phyloP scores from a whole-genome alignment of 768 basidiomycete species.

The Tylopilus balloui region DNA sequence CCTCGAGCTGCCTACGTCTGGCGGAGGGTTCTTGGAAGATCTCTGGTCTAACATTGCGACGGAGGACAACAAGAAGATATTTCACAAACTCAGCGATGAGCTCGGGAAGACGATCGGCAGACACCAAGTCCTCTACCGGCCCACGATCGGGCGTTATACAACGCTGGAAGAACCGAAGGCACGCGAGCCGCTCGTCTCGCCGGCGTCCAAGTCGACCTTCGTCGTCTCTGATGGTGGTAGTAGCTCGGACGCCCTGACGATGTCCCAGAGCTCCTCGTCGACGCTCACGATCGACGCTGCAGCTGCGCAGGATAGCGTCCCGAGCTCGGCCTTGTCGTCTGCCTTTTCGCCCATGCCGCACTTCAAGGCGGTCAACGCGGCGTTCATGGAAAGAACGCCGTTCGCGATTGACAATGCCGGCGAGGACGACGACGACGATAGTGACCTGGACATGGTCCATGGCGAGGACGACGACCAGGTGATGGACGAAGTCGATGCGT shows the following conservation, averaged over 20 bases:
- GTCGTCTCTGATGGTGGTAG: constrained; percentile 38
- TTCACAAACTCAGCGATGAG: constrained; percentile 90
- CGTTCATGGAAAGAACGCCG: constrained; percentile 85
- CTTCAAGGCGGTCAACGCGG: constrained; percentile 72
- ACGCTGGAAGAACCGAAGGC: constrained; percentile 84
- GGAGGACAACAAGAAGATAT: constrained; percentile 88
- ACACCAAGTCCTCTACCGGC: constrained; percentile 78
- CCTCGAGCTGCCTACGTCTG: constrained; percentile 56
- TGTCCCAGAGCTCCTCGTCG: constrained; percentile 39
- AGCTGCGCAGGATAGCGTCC: constrained; percentile 19
- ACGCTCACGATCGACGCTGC: constrained; percentile 47
- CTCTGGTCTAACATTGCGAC: constrained; percentile 88
- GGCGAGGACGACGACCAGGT: constrained; percentile 68
- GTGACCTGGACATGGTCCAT: constrained; percentile 51
- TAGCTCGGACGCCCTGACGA: constrained; percentile 27
- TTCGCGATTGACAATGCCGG: constrained; percentile 97
- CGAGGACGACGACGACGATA: constrained; percentile 60
- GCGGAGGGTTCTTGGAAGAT: constrained; percentile 69
- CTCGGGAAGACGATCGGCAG: constrained; percentile 92
- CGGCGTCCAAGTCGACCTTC: constrained; percentile 53
- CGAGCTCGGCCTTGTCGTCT: constrained; percentile 23
- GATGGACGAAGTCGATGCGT: constrained; percentile 94
- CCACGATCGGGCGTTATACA: constrained; percentile 83
- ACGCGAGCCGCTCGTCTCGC: constrained; percentile 79
- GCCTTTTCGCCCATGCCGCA: constrained; percentile 55